phyloP scores from a whole-genome alignment of 2,329 filamentous ascomycete species.

The Colletotrichum destructivum region DNA sequence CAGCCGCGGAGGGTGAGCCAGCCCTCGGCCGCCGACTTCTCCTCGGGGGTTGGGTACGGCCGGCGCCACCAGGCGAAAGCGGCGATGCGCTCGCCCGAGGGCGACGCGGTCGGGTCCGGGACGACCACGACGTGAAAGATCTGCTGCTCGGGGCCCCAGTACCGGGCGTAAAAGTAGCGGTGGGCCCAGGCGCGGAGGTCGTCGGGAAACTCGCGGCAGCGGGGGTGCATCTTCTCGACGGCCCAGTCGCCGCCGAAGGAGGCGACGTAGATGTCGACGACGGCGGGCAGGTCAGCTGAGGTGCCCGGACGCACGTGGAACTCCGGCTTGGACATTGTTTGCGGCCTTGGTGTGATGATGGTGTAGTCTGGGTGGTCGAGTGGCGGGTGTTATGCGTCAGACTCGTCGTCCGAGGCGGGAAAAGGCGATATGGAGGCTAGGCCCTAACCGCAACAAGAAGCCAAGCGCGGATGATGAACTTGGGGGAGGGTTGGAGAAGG shows the following conservation, averaged over 20 bases:
- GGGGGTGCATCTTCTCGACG: conserved; percentile 52
- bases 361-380: neutral
- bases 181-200: conserved; percentile 45
- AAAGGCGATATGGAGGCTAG: too few relatives aligned
- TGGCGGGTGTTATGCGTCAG: neutral
- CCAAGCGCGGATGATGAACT: too few relatives aligned
- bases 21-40: conserved; percentile 38
- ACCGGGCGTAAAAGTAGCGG: conserved; percentile 51
- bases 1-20: conserved; percentile 45
- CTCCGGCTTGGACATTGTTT: conserved; percentile 35
- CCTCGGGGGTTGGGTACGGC: conserved; percentile 39
- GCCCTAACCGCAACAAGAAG: too few relatives aligned
- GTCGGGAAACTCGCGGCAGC: conserved; percentile 43
- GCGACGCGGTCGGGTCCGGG: conserved; percentile 40
- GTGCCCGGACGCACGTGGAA: conserved; percentile 52
- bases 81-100: conserved; percentile 43
- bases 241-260: conserved; percentile 51
- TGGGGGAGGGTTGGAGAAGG: neutral
- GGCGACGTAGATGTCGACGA: conserved; percentile 48
- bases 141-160: conserved; percentile 51
- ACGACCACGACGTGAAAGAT: conserved; percentile 49
- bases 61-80: conserved; percentile 55
- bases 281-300: conserved; percentile 48
- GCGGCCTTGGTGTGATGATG: conserved; percentile 14
- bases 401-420: neutral